phyloP scores from a whole-genome alignment of 2,329 filamentous ascomycete genomes.

The Huntiella omanensis region DNA sequence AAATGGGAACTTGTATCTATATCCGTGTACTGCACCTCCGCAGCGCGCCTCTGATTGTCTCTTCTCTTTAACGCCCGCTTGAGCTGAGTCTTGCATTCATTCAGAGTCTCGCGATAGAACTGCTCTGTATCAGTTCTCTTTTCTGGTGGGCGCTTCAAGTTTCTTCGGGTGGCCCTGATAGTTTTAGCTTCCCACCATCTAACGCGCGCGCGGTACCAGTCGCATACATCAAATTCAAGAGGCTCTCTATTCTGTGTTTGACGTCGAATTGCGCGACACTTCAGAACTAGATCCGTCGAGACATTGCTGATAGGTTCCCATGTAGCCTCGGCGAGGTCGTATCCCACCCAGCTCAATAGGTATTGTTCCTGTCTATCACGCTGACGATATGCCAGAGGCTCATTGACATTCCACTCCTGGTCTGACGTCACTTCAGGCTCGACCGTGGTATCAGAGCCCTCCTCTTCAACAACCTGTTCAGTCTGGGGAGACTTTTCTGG shows the following conservation, averaged over 20 bases:
- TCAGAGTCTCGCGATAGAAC: too few relatives aligned
- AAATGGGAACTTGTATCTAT: too few relatives aligned
- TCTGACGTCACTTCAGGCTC: slow-evolving; percentile 20
- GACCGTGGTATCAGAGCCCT: slow-evolving; percentile 19
- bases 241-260: too few relatives aligned
- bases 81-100: too few relatives aligned
- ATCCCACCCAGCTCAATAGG: slow-evolving; percentile 22
- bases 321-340: slow-evolving; percentile 18
- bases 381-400: slow-evolving; percentile 29
- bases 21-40: too few relatives aligned
- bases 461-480: slow-evolving; percentile 14
- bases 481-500: too few relatives aligned
- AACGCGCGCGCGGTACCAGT: too few relatives aligned
- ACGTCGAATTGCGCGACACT: neutral
- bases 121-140: neutral
- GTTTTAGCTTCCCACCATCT: too few relatives aligned
- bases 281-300: slow-evolving; percentile 10
- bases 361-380: slow-evolving; percentile 16
- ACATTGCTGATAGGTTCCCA: slow-evolving; percentile 34
- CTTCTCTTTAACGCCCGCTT: too few relatives aligned
- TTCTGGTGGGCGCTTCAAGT: neutral
- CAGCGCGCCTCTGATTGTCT: too few relatives aligned
- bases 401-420: slow-evolving; percentile 30
- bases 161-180: neutral
- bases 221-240: too few relatives aligned